Evolutionary conservation across 306 rosid species (phyloP), one percentile per base, ranked within the genome.

Genomic region (Acacia melanoxylon): DNA sequence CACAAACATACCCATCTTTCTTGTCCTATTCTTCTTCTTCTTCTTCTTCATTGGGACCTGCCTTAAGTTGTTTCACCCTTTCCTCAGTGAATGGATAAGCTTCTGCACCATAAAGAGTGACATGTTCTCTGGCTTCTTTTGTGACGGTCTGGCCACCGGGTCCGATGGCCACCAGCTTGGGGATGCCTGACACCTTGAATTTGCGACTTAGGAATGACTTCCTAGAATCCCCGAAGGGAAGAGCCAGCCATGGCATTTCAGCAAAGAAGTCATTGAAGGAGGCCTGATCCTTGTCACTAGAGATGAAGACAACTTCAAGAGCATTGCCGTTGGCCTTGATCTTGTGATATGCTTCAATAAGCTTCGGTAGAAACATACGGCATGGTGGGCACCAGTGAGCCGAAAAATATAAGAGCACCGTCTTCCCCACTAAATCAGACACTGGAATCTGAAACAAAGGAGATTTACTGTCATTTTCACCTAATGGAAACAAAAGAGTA

Each of bases 371-470:
- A 86, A 94, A 92, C 37, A 89, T 89, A 24, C 91, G 92, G 81
- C 95, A 92, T 45, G 97, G 94, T 42, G 92, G 91, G 76, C 97
- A 90, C 97, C 97, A 91, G 4, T 90, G 92, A 12, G 94, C 98
- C 44, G 97, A 94, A 91, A 94, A 94, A 82, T 92, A 94, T 17
- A 94, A 87, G 25, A 94, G 89, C 72, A 94, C 81, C 49, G 52
- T 91, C 88, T 90, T 91, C 74, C 97, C 97, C 71, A 84, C 86
- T n/a, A 94, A 83, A 69, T 88, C 91, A 9, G 92, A 87, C 67
- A 94, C 93, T 0, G 81, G 31, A 22, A 58, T 58, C 65, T 58
- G 65, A 58, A 58, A 58, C 0, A 8, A 58, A 10, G 13, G 0
- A 58, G 5, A 16, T 1, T 5, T 4, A 10, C 29, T 58, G 29